Evolutionary conservation across 345 rosid genomes (phyloP), one percentile per base, ranked within the genome.

Genomic region (Eucalyptus virginea): DNA sequence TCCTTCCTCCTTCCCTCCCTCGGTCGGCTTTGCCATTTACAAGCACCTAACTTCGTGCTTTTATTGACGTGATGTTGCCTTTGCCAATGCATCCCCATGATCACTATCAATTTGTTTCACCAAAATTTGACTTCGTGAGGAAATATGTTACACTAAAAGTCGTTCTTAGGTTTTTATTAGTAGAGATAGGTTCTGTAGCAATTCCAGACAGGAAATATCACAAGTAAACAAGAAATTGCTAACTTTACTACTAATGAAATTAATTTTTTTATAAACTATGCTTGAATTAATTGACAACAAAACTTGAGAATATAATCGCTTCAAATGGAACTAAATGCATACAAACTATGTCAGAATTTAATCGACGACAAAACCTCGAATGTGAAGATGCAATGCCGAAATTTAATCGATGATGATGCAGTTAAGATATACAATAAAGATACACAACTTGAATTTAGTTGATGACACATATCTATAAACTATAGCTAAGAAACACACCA

Each of bases 311-410:
- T 52, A 24, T 56, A 56, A 56, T 23, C 14, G 21, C 62, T 56
- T 56, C 6, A 56, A 10, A 56, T 24, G 62, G 12, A 56, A 56
- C 30, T 56, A 11, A 23, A 24, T 26, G 13, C 30, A 56, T 26
- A 56, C 30, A 56, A 56, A 56, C 1, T 56, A 26, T 56, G 30
- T 56, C 0, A 9, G 6, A 24, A 56, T 56, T 56, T 56, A 23
- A 56, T 56, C 3, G 0, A 56, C 1, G 3, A 56, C 11, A 0
- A 24, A 24, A 24, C 5, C 58, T 19, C 11, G 6, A 56, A 56
- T 0, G 13, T 56, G 62, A 56, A 56, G 62, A 56, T 56, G 62
- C 14, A 56, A 24, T 56, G 30, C 13, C 2, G 2, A 10, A 56
- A 56, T 56, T 56, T 56, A 24, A 56, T 56, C 0, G 6, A 52